Base-by-base conservation (phyloP, 78 protist genomes). In the Speleostelium caveatum region DNA sequence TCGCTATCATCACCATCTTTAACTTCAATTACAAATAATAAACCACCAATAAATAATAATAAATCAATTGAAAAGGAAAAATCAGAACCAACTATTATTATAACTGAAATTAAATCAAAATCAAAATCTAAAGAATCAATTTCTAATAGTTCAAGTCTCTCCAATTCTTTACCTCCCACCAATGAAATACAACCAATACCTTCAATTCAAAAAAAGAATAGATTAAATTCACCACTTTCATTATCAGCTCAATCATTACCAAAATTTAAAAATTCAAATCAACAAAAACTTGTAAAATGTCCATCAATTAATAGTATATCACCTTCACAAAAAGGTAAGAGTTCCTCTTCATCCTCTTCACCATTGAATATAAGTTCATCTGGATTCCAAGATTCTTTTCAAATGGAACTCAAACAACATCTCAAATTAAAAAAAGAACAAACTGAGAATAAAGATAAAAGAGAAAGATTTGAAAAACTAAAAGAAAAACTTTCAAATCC, bases 401-500 rank as follows among this genome's bases (percentile, higher is more conserved):
- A 83, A 69, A 21, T 30, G 19, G 91, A 83, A 69, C 66, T 83
- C 39, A 83, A 59, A 30, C 38, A 53, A 28, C 74, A 39, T 67
- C 42, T 83, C 45, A 21, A 83, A 83, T 32, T 7, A 21, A 83
- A 69, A 69, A 24, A 65, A 36, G 75, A 77, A 33, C 65, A 36
- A 41, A 61, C 24, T 30, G 19, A 26, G 8, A 0, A 10, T 19
- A 19, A n/a, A 42, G 32, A 33, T 28, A 65, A 35, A 45, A 41
- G 49, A 22, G 73, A 76, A 45, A 65, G 42, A 56, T 73, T 38
- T 26, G 59, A 68, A 68, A 8, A 22, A 41, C 39, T n/a, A 24
- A 73, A 56, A 73, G 28, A 21, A 17, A 51, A 73, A 26, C 36
- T 22, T 22, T 26, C 35, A 51, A 26, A 49, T 21, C 77, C 77